Base-by-base conservation (phyloP, 1,284 basidiomycete genomes). In the Ganoderma leucocontextum region DNA sequence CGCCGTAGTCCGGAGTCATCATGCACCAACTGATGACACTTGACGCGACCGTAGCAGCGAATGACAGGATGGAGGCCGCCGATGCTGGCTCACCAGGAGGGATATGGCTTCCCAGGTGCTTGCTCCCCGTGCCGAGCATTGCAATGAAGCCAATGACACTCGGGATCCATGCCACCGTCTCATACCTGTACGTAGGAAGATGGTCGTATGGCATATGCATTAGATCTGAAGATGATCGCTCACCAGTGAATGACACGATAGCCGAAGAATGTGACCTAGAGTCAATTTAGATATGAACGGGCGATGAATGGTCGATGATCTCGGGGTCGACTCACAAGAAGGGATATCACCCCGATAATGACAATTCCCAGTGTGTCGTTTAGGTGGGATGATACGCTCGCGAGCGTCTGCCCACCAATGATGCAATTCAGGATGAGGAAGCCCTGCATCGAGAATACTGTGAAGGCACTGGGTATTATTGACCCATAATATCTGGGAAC, bases 351-450 rank as follows among this genome's bases (percentile, higher is more conserved):
- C 4, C 88, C 83, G 33, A 95, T 91, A 64, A 96, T 91, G 22
- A 94, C 90, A 66, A 96, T 95, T 0, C 95, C 95, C 2, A 93
- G 68, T 0, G 86, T 86, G 60, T 84, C 85, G 69, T 85, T 75
- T 10, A 89, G 75, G 67, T 81, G 82, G 42, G 79, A 77, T 57
- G 87, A 91, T 4, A 91, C 88, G 59, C 90, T 87, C 3, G 89
- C 86, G 42, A 95, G 80, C 0, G 89, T 87, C 77, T 95, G 92
- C 0, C 92, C 93, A 9, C 91, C 93, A 60, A 93, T 84, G 73
- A 95, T 94, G 63, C 86, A 88, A 73, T 92, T 92, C 62, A 96
- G 80, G 62, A 93, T 87, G 65, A 92, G 81, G 80, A 89, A 95
- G 0, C 92, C 91, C 76, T 92, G 82, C 81, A 89, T 85, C 59